Evolutionary conservation across 2,329 filamentous ascomycete species (phyloP).

Genomic region (Ceratocystis huliohia): DNA sequence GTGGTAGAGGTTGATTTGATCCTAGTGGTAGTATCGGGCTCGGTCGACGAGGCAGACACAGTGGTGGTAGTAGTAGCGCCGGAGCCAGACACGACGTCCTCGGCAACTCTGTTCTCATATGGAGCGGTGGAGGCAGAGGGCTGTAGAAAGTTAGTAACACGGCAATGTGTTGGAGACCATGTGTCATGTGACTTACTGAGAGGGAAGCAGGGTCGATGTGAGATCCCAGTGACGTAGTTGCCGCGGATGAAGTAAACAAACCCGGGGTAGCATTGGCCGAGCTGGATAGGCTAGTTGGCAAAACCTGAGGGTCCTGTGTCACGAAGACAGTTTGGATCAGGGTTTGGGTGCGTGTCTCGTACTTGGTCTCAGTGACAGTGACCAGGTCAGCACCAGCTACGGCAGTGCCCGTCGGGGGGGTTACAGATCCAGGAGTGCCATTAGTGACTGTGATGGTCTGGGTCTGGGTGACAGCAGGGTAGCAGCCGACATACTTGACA

Average conservation of each 20-base stretch:
- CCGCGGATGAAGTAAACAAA: neutral
- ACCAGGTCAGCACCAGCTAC: neutral
- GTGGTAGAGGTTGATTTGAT: conserved; percentile 1
- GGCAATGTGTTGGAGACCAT: neutral
- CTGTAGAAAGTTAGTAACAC: neutral
- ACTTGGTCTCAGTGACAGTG: neutral
- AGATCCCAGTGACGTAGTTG: conserved; percentile 2
- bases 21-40: conserved; percentile 13
- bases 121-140: neutral
- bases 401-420: neutral
- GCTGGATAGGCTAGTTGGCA: neutral
- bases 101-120: neutral
- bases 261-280: neutral
- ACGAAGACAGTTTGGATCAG: conserved; percentile 12
- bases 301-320: neutral
- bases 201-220: neutral
- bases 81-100: too few relatives aligned
- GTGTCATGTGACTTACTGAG: neutral
- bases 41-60: neutral
- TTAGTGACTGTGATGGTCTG: neutral
- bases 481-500: conserved; percentile 9
- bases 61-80: neutral
- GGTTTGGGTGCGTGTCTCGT: conserved; percentile 3
- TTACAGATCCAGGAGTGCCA: neutral
- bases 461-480: conserved; percentile 13